Evolutionary conservation across 2,329 filamentous ascomycete genomes (phyloP).

Genomic region (Aureobasidium sp.): DNA sequence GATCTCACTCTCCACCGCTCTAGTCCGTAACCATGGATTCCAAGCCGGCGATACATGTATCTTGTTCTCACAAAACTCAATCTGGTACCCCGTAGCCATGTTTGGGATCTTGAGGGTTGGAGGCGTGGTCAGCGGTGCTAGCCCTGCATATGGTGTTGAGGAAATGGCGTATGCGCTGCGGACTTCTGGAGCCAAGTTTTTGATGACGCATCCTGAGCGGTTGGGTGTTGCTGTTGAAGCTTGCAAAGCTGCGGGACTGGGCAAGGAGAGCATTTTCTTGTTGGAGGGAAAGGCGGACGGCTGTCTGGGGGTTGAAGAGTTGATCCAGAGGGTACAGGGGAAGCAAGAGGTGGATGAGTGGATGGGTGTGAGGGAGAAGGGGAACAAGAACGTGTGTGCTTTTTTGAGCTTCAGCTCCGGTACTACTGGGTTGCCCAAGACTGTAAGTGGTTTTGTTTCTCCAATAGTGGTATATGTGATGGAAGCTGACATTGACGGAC

Average conservation of each 20-base stretch:
- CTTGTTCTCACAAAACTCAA: slow-evolving; percentile 55
- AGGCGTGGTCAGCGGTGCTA: slow-evolving; percentile 52
- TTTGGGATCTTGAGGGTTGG: slow-evolving; percentile 44
- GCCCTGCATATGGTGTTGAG: slow-evolving; percentile 56
- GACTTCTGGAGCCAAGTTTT: slow-evolving; percentile 47
- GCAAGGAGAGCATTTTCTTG: slow-evolving; percentile 45
- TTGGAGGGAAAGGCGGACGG: slow-evolving; percentile 46
- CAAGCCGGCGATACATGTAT: slow-evolving; percentile 47
- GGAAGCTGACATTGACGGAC: neutral
- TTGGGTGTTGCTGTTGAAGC: slow-evolving; percentile 47
- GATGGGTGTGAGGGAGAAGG: slow-evolving; percentile 43
- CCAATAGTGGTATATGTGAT: no score
- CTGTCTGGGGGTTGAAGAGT: slow-evolving; percentile 39
- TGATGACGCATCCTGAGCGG: slow-evolving; percentile 48
- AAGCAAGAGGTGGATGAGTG: slow-evolving; percentile 40
- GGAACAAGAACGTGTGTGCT: slow-evolving; percentile 47
- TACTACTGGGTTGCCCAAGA: slow-evolving; percentile 43
- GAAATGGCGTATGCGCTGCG: slow-evolving; percentile 59
- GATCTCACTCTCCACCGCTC: slow-evolving; percentile 51
- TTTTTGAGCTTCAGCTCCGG: slow-evolving; percentile 44
- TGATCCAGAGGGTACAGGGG: slow-evolving; percentile 36
- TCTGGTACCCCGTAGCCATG: slow-evolving; percentile 57
- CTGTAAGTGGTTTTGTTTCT: slow-evolving; percentile 22
- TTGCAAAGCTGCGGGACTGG: slow-evolving; percentile 46
- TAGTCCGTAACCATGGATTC: slow-evolving; percentile 48